A percentile compares a stretch with the other conserved stretches of the same genome.
Evolutionary conservation across 2,329 filamentous ascomycete species (phyloP).

Genomic region (Zalaria obscura): DNA sequence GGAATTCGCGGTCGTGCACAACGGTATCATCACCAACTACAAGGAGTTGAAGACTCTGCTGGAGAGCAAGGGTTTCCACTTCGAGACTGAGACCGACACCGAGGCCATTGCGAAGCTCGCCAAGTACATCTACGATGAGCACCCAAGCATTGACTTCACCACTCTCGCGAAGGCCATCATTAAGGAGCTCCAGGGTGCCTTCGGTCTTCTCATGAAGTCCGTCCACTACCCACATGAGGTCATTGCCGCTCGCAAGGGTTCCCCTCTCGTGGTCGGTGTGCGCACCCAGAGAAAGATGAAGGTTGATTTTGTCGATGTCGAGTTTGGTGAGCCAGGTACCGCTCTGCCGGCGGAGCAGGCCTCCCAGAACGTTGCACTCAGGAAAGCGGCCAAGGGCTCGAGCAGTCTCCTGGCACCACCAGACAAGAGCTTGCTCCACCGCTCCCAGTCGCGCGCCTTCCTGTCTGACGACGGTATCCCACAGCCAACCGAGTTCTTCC

Average conservation of each 20-base stretch:
- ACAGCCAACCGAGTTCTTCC: slow-evolving; percentile 97
- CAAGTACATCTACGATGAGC: slow-evolving; percentile 94
- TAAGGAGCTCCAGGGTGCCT: slow-evolving; percentile 94
- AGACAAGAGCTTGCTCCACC: slow-evolving; percentile 96
- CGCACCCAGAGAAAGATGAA: slow-evolving; percentile 98
- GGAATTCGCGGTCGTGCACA: slow-evolving; percentile 97
- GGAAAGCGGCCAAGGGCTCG: slow-evolving; percentile 43
- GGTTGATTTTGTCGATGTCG: slow-evolving; percentile 98
- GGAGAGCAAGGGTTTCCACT: slow-evolving; percentile 87
- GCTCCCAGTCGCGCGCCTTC: slow-evolving; percentile 96
- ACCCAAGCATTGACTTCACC: slow-evolving; percentile 90
- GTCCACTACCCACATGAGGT: slow-evolving; percentile 98
- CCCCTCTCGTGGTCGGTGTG: slow-evolving; percentile 91
- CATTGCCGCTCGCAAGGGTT: slow-evolving; percentile 95
- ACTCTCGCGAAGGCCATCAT: slow-evolving; percentile 95
- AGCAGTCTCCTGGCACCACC: slow-evolving; percentile 62
- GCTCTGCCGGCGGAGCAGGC: slow-evolving; percentile 84
- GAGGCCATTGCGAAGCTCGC: slow-evolving; percentile 98
- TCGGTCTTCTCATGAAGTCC: slow-evolving; percentile 94
- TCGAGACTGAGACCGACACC: slow-evolving; percentile 98
- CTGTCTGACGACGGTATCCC: slow-evolving; percentile 96
- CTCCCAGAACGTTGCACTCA: slow-evolving; percentile 90
- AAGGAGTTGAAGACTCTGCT: slow-evolving; percentile 96
- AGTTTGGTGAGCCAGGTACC: slow-evolving; percentile 76
- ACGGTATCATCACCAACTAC: slow-evolving; percentile 99